These are phyloP conservation scores for Axilococcus clingmanii DNA, from an alignment of 139 green algal species.

Conservation along the genomic window DNA sequence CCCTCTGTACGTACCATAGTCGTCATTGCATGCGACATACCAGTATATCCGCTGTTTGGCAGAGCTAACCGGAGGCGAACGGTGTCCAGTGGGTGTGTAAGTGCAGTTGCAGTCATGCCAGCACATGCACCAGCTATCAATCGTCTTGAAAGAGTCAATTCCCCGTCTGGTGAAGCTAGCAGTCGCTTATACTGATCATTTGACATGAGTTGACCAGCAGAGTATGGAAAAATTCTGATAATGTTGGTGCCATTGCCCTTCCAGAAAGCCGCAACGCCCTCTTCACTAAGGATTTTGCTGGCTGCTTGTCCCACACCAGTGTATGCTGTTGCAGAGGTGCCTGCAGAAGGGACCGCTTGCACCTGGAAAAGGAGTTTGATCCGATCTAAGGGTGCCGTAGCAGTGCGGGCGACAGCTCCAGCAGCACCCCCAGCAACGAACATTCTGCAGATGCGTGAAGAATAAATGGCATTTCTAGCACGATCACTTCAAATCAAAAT, in stretches of 20 bases:
- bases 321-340: constrained; percentile 48
- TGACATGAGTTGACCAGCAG: constrained; percentile 43
- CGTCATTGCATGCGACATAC: constrained; percentile 42
- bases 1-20: constrained; percentile 66
- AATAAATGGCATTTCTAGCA: background rate
- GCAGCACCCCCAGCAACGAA: constrained; percentile 56
- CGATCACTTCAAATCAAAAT: too few relatives aligned
- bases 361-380: constrained; percentile 96
- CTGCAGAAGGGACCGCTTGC: constrained; percentile 43
- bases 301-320: constrained; percentile 76
- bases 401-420: constrained; percentile 56
- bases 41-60: constrained; percentile 61
- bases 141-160: constrained; percentile 55
- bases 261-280: constrained; percentile 84
- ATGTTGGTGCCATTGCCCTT: constrained; percentile 89
- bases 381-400: constrained; percentile 66
- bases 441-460: constrained; percentile 16
- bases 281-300: constrained; percentile 77
- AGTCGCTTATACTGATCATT: constrained; percentile 39
- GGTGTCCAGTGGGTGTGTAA: constrained; percentile 92
- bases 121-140: constrained; percentile 74
- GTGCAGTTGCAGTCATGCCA: constrained; percentile 88
- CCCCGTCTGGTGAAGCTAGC: constrained; percentile 39
- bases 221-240: constrained; percentile 91
- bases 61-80: constrained; percentile 79